A percentile compares a stretch with the other conserved stretches of the same genome.
Conservation (phyloP, 768 basidiomycete species). For the Sutorius australiensis region DNA sequence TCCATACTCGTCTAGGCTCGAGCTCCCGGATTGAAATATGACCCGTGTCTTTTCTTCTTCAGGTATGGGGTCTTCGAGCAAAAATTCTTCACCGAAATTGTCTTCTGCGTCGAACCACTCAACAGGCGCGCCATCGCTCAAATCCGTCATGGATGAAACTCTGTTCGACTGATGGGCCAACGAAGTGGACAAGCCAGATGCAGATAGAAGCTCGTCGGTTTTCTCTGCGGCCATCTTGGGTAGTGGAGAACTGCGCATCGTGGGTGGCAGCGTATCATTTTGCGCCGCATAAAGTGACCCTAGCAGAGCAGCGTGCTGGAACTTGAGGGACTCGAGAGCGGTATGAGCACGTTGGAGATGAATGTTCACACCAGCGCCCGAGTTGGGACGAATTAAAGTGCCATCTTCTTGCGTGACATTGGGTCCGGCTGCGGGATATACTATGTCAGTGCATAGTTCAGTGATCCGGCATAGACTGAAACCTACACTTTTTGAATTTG, state of each 20-base stretch:
- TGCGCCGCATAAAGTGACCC: constrained; percentile 39
- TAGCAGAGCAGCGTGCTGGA: constrained; percentile 53
- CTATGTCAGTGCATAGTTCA: neutral
- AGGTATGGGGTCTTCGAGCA: constrained; percentile 46
- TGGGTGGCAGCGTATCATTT: constrained; percentile 25
- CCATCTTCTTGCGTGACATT: constrained; percentile 28
- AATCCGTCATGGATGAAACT: constrained; percentile 45
- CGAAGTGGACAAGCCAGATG: constrained; percentile 25
- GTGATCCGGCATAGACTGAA: neutral
- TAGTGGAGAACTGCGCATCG: constrained; percentile 32
- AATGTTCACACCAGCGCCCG: constrained; percentile 16
- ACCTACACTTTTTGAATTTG: constrained; percentile 59
- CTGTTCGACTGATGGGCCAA: constrained; percentile 38
- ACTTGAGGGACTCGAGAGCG: constrained; percentile 52
- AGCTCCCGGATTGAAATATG: constrained; percentile 40
- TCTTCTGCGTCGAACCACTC: constrained; percentile 82
- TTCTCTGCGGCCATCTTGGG: constrained; percentile 51
- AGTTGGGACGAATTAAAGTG: constrained; percentile 12
- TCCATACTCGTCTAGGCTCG: constrained; percentile 38
- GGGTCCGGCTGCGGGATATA: constrained; percentile 15
- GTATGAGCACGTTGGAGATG: constrained; percentile 43
- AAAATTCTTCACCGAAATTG: constrained; percentile 48
- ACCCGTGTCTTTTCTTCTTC: constrained; percentile 39
- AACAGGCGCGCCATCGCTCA: constrained; percentile 44
- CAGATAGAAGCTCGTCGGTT: constrained; percentile 26